Evolutionary conservation across 306 rosid species (phyloP), one percentile per base, ranked within the genome.

Genomic region (Biancaea sappan): DNA sequence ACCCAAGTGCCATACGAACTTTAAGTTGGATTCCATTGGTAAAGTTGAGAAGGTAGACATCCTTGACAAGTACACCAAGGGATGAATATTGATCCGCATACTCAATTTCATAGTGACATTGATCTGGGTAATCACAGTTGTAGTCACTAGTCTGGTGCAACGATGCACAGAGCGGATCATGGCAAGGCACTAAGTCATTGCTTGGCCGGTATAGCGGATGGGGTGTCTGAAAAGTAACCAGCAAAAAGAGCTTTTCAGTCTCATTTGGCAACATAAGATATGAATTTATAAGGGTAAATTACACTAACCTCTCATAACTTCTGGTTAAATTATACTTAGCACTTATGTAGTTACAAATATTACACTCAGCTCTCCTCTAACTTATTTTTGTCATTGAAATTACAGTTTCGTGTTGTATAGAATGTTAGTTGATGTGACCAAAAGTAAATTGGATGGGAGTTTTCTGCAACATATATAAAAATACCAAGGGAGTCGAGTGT

Each of bases 41-140:
- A 40, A 85, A 81, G 86, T 88, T 91, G 86, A 94, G 79, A 50
- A 82, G 64, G 73, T 89, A 91, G 32, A 79, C 59, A 78, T 94
- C 98, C 82, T 74, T 85, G 80, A 94, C 84, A 60, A 94, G 97
- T 22, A 93, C 97, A 14, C 97, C 98, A 51, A 86, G 92, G 48
- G 97, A 89, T 35, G 96, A 91, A 76, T 91, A 91, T 4, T 91
- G 94, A 70, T 93, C 98, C 32, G 92, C 93, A 84, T 93, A 93
- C 82, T 85, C 84, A 77, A 93, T 87, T 75, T 87, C 93, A 26
- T 93, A 93, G 73, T 93, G 97, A 78, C 98, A 93, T 69, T 91
- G 97, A 75, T 77, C 89, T 25, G 90, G 92, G 26, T 50, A 74
- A 18, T 88, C 92, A 56, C 94, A 89, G 35, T 35, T 72, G 68